Base-by-base conservation (phyloP, 2,329 filamentous ascomycete species). In the Talaromyces sp. region DNA sequence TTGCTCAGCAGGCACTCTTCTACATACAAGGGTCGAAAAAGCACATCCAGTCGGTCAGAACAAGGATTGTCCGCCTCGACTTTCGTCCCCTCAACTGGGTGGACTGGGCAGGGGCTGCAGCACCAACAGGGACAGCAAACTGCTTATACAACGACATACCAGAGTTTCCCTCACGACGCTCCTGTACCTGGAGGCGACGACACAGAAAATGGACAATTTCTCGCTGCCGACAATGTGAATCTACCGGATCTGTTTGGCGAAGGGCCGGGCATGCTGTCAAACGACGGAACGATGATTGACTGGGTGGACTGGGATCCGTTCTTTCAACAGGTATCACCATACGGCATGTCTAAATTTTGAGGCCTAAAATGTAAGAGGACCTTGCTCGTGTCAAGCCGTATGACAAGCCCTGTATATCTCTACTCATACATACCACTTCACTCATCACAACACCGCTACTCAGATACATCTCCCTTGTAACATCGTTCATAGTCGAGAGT, bases 261-360 rank as follows among this genome's bases (percentile, higher is more conserved):
- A 16, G 7, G 23, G 2, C 48, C 33, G 25, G 39, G 40, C 21
- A 55, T 46, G 35, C 21, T 39, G 3, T 31, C 39, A 54, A 42
- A 55, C 21, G 59, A 61, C 12, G 37, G 28, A 40, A 16, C 44
- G 5, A 25, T 46, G 37, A 55, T 61, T n/a, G 48, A 61, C 28
- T 61, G 46, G 46, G 35, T 9, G 18, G 58, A 60, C 25, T 60
- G 59, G 59, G 48, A 61, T 55, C 39, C 59, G 5, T 28, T 61
- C 4, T 61, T 61, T n/a, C 48, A 61, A 14, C 48, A 61, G 23
- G 46, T 61, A 9, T 12, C 59, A 35, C 28, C 58, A 5, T 72
- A 57, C 25, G 54, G 54, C 40, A 11, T 21, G 31, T 54, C 50
- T 54, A 54, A 35, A 5, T 52, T 54, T n/a, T 54, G 50, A 37